Percentiles rank a stretch among this genome's conserved stretches.
phyloP scores from a whole-genome alignment of 257 asterid species.

The Przewalskia tangutica region DNA sequence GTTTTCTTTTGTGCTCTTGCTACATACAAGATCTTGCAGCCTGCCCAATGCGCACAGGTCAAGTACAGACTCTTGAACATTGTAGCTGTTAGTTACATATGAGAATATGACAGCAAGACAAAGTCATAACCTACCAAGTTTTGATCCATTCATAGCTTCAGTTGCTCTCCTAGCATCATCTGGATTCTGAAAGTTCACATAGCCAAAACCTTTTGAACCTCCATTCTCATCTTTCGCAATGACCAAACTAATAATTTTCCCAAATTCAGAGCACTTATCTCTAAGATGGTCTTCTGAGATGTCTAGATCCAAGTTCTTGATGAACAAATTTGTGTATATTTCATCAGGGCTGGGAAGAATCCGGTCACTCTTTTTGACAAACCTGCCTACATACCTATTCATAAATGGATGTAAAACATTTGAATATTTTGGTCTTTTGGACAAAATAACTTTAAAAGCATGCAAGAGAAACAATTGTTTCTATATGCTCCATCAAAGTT shows the following conservation, averaged over 20 bases:
- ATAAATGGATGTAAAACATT: not conserved
- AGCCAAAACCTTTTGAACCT: conserved; percentile 46
- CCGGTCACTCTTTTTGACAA: conserved; percentile 35
- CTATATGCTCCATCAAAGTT: not conserved
- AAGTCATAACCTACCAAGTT: conserved; percentile 42
- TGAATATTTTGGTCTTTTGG: not conserved
- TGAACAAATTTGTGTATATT: conserved; percentile 34
- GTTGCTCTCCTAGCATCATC: conserved; percentile 45
- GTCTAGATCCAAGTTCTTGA: conserved; percentile 39
- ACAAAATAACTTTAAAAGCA: not conserved
- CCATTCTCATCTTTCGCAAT: conserved; percentile 35
- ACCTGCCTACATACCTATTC: conserved; percentile 48
- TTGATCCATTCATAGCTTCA: conserved; percentile 40
- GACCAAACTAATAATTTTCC: conserved; percentile 36
- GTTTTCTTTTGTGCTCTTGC: conserved; percentile 80
- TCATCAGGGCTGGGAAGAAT: conserved; percentile 20
- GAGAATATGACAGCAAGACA: not conserved
- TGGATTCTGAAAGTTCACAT: conserved; percentile 43
- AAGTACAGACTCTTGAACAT: not conserved
- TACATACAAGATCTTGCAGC: conserved; percentile 66
- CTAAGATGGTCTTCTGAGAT: conserved; percentile 31
- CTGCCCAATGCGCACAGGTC: conserved; percentile 21
- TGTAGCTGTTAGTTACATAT: not conserved
- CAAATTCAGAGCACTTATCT: conserved; percentile 39
- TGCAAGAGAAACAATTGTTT: not conserved